Evolutionary conservation across 306 rosid species (phyloP), one percentile per base, ranked within the genome.

Genomic region (Betula pendula): DNA sequence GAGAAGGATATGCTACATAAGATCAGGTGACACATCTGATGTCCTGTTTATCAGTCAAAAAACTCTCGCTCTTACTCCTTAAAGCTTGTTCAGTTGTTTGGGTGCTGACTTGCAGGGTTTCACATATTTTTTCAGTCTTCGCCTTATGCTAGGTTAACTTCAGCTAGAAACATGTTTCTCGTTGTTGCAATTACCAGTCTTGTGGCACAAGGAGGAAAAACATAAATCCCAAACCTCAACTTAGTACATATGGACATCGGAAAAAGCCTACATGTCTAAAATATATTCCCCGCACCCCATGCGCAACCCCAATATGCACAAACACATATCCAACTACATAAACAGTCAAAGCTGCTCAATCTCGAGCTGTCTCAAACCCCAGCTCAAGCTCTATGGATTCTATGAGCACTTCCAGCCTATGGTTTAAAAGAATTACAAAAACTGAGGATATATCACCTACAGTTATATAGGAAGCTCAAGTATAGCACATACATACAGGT

Each of bases 21-120:
- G 44, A 66, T 38, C 48, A 66, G 48, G 48, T 9, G 27, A 66
- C 47, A 66, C 25, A 66, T 24, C 45, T 65, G n/a, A 66, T 10
- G 14, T n/a, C 48, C 27, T 11, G 17, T 38, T 66, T 48, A 35
- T 66, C 70, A 38, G 47, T 66, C 44, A n/a, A 27, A 29, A 59
- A 59, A 19, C 16, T 62, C 42, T 38, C 9, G 2, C 40, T 66
- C 48, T 19, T 13, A 38, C 14, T 27, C 40, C 63, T 1, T 3
- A 56, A 56, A 14, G 67, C 38, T 59, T 59, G 67, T 14, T 56
- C 27, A 40, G 40, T 59, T 59, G 67, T 14, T 56, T 59, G 67
- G 40, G 40, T 59, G 67, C 19, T 59, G 27, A 19, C 67, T 59
- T 4, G n/a, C n/a, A 59, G 67, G 67, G 11, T 58, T 24, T 58